Evolutionary conservation across 805 yeast species (phyloP), one percentile per base, ranked within the genome.

Genomic region (Candida corydali): DNA sequence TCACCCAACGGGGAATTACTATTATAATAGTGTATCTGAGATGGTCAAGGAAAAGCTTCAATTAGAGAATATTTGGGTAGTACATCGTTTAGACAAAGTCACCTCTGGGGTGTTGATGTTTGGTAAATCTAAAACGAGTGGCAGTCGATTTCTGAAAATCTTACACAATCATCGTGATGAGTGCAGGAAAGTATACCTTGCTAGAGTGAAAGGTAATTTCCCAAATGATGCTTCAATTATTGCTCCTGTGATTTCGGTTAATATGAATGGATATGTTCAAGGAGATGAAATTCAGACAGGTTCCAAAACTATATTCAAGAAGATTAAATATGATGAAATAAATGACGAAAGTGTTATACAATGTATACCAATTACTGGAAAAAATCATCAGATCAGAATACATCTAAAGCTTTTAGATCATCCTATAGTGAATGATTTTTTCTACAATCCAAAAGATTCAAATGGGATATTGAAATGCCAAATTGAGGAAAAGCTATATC

Each of bases 381-480:
- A 71, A 42, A 73, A 73, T 51, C 82, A 76, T 52, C 82, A 76
- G 50, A 75, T 76, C 17, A 55, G 82, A 9, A 73, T 76, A 4
- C 82, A 76, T 50, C 51, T 76, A 9, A 51, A 78, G 16, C 69
- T 73, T 43, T 33, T 75, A 42, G 97, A 97, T 0, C 74, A 68
- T 52, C 96, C 98, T 0, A 91, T 91, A 31, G 87, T 85, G 3
- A 89, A 91, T 54, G 98, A 91, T 57, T 54, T 51, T 18, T 47
- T 56, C 9, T 68, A 68, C 41, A 54, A 58, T 34, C 52, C 55
- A 2, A 38, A 36, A 17, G 28, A 30, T 5, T 17, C 37, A 9
- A 27, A 38, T 12, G 44, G 38, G 26, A 37, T 36, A 3, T n/a
- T 47, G 6, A 54, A 45, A 23, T 52, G 51, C 27, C 36, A 41